Evolutionary conservation across 208 protist species (phyloP), one percentile per base, ranked within the genome.

Genomic region (Leishmania martiniquensis): DNA sequence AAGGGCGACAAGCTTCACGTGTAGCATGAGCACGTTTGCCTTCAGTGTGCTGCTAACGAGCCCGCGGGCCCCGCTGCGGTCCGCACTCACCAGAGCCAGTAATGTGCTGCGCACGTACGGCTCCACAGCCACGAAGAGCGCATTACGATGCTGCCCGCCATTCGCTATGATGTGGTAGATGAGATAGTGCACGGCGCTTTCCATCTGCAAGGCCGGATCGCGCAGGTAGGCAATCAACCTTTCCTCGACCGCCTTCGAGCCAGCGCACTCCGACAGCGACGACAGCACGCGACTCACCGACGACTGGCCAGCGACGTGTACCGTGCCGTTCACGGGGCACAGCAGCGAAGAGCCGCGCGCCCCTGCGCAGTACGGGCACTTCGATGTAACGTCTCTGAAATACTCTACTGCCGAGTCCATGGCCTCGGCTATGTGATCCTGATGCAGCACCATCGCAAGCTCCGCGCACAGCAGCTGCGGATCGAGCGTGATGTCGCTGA

Each of bases 381-480:
- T 84, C 32, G 86, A 84, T 15, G 89, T 87, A 34, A 88, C 91
- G 77, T 97, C 91, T 49, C 85, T 80, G 75, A 96, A 92, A 81
- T 97, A 94, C 51, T 89, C 85, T 34, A 95, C 75, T 39, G 91
- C 87, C 39, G 92, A 92, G 72, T 95, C 90, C 72, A 96, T 89
- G 32, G 94, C 94, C 59, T 93, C 94, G 68, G 82, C 79, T 57
- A 97, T 89, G 81, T 97, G 91, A 70, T 89, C 77, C 72, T 95
- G 87, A 82, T 96, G 92, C 54, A 97, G 82, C 80, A 96, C 94
- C 94, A 97, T 97, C n/a, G 90, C 91, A 60, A 96, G 75, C 75
- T 97, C 92, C n/a, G 92, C 94, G 75, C 94, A 97, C 57, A 97
- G 80, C 79, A 97, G 81, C 87, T 95, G 91, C 22, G 94, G 92